Base-by-base conservation (phyloP, 495 filamentous ascomycete genomes). In the Cercophora samala region DNA sequence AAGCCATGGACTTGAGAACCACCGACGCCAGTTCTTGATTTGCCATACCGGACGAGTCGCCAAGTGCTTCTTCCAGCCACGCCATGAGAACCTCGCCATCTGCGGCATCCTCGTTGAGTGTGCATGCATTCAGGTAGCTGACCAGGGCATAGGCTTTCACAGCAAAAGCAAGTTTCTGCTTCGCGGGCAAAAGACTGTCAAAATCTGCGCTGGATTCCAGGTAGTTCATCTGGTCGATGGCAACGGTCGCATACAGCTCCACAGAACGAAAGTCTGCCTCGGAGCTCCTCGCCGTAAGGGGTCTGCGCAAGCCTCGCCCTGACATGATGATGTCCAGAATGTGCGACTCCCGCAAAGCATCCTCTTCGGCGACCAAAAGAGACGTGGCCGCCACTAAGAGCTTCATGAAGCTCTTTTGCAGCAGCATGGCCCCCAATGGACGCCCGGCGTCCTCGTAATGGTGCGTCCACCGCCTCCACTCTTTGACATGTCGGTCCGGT, bases 151-250 rank as follows among this genome's bases (percentile, higher is more conserved):
- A 85, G 0, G 89, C 89, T 77, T 97, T 98, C 51, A 93, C 90
- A 1, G 92, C 86, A 73, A 91, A 92, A 17, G 93, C 92, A 58
- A 98, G 84, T 37, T 82, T 86, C 78, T 97, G 95, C 73, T 97
- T 93, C 79, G 90, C 96, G 22, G 90, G 87, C 0, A 92, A 93
- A 54, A 97, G 85, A 66, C 90, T 89, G 46, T 96, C 80, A 72
- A 96, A 97, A 76, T 98, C 94, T 2, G 92, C 88, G 52, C 89
- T 90, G 56, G 92, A 91, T 72, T 97, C 93, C n/a, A 98, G 81
- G 55, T 92, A 84, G 67, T 86, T 85, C 82, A 97, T 92, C 72
- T 93, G 88, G 62, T 96, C 90, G 18, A 85, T 84, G 62, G 92
- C 89, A 68, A 96, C 84, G 21, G 89, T 87, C 5, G 90, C 86